phyloP scores from a whole-genome alignment of 108 stramenopile species.

The Cylindrotheca fusiformis region DNA sequence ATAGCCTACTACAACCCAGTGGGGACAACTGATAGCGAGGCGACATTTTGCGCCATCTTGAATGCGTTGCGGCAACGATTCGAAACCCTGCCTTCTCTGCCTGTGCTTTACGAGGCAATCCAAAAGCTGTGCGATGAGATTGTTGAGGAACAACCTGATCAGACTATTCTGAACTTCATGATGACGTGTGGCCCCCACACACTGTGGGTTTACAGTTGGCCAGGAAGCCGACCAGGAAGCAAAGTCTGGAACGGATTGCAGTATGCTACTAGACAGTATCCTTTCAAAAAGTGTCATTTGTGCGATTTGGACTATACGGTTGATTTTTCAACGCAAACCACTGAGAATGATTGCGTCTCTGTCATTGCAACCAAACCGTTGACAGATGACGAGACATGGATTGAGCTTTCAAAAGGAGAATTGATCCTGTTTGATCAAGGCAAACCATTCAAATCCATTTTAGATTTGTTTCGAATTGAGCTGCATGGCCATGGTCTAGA shows the following conservation, averaged over 20 bases:
- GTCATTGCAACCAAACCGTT: constrained; percentile 83
- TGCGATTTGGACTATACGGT: constrained; percentile 51
- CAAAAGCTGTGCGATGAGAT: constrained; percentile 57
- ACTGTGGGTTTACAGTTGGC: constrained; percentile 74
- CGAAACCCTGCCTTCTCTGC: constrained; percentile 56
- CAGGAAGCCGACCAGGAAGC: constrained; percentile 68
- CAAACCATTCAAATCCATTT: constrained; percentile 37
- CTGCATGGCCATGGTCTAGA: constrained; percentile 54
- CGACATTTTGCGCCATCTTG: constrained; percentile 74
- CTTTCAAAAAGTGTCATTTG: constrained; percentile 36
- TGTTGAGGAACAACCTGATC: constrained; percentile 41
- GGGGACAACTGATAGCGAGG: constrained; percentile 82
- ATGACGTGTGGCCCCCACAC: constrained; percentile 60
- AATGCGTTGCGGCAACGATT: constrained; percentile 73
- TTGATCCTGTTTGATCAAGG: constrained; percentile 74
- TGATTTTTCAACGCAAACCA: constrained; percentile 49
- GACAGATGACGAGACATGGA: constrained; percentile 72
- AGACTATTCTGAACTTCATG: constrained; percentile 82
- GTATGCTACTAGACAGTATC: constrained; percentile 69
- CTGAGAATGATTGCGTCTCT: constrained; percentile 61
- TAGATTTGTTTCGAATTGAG: constrained; percentile 50
- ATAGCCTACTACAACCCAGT: constrained; percentile 58
- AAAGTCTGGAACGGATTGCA: constrained; percentile 83
- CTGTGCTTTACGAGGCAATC: constrained; percentile 62
- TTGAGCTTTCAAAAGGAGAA: constrained; percentile 61